These are phyloP conservation scores for Seiridium cupressi DNA, from an alignment of 2,329 filamentous ascomycete species.

Conservation along the genomic window DNA sequence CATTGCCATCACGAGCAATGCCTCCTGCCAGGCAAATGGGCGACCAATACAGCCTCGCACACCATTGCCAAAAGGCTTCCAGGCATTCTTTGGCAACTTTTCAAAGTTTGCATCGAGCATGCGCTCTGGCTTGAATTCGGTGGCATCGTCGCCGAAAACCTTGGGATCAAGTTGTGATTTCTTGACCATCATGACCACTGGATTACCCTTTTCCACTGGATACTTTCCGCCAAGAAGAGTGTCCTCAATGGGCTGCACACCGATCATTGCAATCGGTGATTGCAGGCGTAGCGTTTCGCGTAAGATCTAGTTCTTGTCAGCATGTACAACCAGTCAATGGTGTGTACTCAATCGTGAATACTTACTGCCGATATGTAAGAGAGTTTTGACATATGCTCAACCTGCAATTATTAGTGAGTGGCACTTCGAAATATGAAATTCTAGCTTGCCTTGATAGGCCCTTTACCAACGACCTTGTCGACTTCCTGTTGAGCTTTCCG, in stretches of 20 bases:
- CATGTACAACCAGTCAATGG: slow-evolving; percentile 23
- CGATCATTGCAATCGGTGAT: slow-evolving; percentile 59
- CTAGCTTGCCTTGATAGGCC: slow-evolving; percentile 40
- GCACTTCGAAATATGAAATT: too few species aligned
- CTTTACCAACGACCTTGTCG: slow-evolving; percentile 60
- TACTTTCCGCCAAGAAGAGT: slow-evolving; percentile 61
- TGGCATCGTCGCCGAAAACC: slow-evolving; percentile 64
- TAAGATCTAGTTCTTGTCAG: slow-evolving; percentile 29
- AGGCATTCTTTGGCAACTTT: slow-evolving; percentile 59
- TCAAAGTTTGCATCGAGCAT: slow-evolving; percentile 71
- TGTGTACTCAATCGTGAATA: slow-evolving; percentile 44
- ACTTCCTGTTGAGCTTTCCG: slow-evolving; percentile 65
- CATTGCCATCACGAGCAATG: slow-evolving; percentile 54
- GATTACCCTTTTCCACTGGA: slow-evolving; percentile 49
- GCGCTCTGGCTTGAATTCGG: slow-evolving; percentile 67
- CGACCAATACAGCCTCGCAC: slow-evolving; percentile 69
- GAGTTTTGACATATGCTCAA: slow-evolving; percentile 63
- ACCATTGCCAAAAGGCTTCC: slow-evolving; percentile 76
- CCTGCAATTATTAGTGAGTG: slow-evolving; percentile 9
- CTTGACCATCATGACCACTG: slow-evolving; percentile 47
- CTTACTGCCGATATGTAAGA: slow-evolving; percentile 60
- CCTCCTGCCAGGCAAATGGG: slow-evolving; percentile 74
- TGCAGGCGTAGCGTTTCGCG: slow-evolving; percentile 64
- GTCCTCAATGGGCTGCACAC: slow-evolving; percentile 52
- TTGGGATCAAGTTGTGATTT: slow-evolving; percentile 60